phyloP scores from a whole-genome alignment of 2,329 filamentous ascomycete genomes.

The Cucurbitaria berberidis region DNA sequence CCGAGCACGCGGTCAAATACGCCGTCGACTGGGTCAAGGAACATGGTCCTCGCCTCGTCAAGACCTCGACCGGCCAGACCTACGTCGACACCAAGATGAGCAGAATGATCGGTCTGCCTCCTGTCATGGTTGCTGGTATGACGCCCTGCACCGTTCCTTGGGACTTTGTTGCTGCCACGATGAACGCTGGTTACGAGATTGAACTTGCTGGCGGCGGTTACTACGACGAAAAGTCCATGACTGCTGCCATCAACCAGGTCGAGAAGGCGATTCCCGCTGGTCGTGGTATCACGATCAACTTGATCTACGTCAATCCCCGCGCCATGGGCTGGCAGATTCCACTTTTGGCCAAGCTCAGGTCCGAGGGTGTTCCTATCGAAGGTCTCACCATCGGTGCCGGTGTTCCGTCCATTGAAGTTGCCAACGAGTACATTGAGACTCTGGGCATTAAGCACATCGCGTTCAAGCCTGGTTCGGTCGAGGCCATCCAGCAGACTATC shows the following conservation, averaged over 20 bases:
- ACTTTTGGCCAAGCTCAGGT: slow-evolving; percentile 55
- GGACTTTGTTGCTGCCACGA: slow-evolving; percentile 61
- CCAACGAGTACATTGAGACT: slow-evolving; percentile 64
- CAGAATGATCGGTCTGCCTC: slow-evolving; percentile 54
- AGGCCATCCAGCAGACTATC: slow-evolving; percentile 55
- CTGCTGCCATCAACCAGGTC: slow-evolving; percentile 55
- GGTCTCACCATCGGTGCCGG: slow-evolving; percentile 58
- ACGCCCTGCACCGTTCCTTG: slow-evolving; percentile 56
- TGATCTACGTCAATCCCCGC: slow-evolving; percentile 61
- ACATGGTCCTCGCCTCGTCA: slow-evolving; percentile 89
- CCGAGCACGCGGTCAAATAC: slow-evolving; percentile 92
- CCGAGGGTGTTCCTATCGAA: slow-evolving; percentile 55
- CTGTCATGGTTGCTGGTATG: slow-evolving; percentile 58
- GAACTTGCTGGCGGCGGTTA: slow-evolving; percentile 60
- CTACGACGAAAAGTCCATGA: slow-evolving; percentile 54
- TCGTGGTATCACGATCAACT: slow-evolving; percentile 59
- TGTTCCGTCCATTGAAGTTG: slow-evolving; percentile 56
- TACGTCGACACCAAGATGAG: slow-evolving; percentile 87
- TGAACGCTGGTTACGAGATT: slow-evolving; percentile 59
- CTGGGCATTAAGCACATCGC: slow-evolving; percentile 56
- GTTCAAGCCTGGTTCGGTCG: slow-evolving; percentile 57
- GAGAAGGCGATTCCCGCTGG: slow-evolving; percentile 53
- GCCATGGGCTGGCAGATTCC: slow-evolving; percentile 62
- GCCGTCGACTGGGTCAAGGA: slow-evolving; percentile 98
- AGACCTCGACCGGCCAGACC: slow-evolving; percentile 85